Conservation (phyloP, 2,329 filamentous ascomycete species). For the Colletotrichum graminicola region DNA sequence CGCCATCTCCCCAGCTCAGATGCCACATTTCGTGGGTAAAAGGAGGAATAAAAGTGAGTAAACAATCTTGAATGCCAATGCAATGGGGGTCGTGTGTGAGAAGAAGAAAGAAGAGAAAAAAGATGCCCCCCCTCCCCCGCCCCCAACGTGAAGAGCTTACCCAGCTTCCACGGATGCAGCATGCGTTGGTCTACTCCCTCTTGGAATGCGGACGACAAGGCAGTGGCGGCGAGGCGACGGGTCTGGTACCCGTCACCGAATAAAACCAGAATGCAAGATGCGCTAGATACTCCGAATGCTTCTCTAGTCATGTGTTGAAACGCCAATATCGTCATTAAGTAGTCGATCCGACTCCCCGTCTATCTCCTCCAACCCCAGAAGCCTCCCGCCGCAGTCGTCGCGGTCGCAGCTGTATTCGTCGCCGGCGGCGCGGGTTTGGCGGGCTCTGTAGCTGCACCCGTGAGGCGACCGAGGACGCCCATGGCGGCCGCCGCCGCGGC, state of each 20-base stretch:
- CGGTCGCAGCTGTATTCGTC: constrained; percentile 44
- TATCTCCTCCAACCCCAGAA: constrained; percentile 49
- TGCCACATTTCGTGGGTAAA: constrained; percentile 28
- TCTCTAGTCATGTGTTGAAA: constrained; percentile 26
- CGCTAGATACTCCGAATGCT: constrained; percentile 35
- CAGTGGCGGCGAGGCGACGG: constrained; percentile 1
- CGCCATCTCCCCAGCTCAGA: constrained; percentile 28
- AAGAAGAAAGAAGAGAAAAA: constrained; percentile 11
- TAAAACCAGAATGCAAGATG: constrained; percentile 36
- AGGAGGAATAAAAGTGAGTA: constrained; percentile 26
- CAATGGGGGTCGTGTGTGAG: not conserved
- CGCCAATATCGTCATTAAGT: constrained; percentile 13
- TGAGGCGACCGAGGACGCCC: constrained; percentile 65
- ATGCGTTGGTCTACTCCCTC: constrained; percentile 20
- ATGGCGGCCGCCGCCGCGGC: constrained; percentile 57
- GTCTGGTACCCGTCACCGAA: constrained; percentile 23
- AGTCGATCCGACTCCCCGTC: constrained; percentile 1
- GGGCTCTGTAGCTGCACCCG: constrained; percentile 48
- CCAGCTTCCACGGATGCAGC: constrained; percentile 35
- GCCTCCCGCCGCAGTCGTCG: constrained; percentile 42
- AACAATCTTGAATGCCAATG: constrained; percentile 21
- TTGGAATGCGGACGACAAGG: constrained; percentile 8
- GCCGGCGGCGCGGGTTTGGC: constrained; percentile 42
- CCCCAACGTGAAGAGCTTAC: constrained; percentile 19
- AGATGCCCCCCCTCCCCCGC: not conserved